Evolutionary conservation across 106 monocot genomes (phyloP).

Genomic region (Acorus gramineus): DNA sequence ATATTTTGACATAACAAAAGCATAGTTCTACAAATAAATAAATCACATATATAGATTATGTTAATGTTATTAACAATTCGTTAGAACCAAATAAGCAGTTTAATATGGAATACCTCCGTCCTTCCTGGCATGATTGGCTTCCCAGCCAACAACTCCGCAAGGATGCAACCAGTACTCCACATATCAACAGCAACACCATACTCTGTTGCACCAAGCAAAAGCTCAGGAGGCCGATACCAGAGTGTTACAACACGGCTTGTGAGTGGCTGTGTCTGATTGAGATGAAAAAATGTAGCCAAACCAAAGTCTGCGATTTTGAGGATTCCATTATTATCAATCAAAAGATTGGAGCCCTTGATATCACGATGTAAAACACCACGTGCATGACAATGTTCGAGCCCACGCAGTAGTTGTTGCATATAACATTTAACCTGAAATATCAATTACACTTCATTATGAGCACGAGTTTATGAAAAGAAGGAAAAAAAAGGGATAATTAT

Average conservation of each 20-base stretch:
- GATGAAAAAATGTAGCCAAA: conserved; percentile 42
- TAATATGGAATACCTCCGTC: conserved; percentile 38
- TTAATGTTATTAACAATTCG: background rate
- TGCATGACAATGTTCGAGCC: conserved; percentile 51
- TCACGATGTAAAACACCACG: conserved; percentile 54
- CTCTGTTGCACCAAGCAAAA: conserved; percentile 46
- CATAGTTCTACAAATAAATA: no score
- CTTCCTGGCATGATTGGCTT: conserved; percentile 64
- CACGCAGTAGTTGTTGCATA: conserved; percentile 45
- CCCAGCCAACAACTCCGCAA: conserved; percentile 49
- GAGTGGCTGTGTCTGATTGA: conserved; percentile 27
- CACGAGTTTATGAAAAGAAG: background rate
- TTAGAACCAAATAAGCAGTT: background rate
- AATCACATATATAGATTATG: no score
- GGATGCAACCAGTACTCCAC: conserved; percentile 61
- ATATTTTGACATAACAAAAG: no score
- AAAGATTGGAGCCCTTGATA: conserved; percentile 54
- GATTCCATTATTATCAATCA: conserved; percentile 44
- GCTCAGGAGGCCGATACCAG: conserved; percentile 65
- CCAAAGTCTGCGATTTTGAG: conserved; percentile 61
- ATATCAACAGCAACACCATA: conserved; percentile 54
- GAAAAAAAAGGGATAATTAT: background rate
- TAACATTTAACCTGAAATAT: conserved; percentile 46
- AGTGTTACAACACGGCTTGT: conserved; percentile 62
- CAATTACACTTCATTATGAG: background rate